phyloP scores from a whole-genome alignment of 208 protist genomes.

The Tetramitus jugosus region DNA sequence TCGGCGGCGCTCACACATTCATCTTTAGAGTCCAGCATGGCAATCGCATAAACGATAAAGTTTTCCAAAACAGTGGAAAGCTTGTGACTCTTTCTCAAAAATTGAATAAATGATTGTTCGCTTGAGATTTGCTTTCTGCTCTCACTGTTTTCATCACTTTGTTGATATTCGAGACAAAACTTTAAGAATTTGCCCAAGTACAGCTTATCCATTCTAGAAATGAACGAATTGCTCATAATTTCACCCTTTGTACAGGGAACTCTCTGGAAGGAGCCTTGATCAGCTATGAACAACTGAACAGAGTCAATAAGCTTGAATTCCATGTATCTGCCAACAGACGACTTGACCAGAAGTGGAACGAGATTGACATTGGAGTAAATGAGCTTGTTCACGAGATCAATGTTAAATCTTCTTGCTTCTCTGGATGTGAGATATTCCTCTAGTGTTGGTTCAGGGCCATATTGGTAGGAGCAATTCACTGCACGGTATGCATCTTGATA shows the following conservation, averaged over 20 bases:
- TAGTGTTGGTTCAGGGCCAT: not conserved
- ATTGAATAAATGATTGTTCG: not conserved
- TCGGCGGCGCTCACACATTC: not conserved
- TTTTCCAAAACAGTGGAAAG: not conserved
- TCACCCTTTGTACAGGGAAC: slow-evolving; percentile 65
- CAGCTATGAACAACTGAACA: not conserved
- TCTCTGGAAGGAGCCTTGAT: not conserved
- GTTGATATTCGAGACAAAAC: slow-evolving; percentile 39
- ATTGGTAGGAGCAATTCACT: not conserved
- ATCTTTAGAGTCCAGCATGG: not conserved
- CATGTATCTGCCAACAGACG: slow-evolving; percentile 37
- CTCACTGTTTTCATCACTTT: not conserved
- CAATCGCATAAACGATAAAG: slow-evolving; percentile 34
- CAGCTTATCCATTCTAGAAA: slow-evolving; percentile 72
- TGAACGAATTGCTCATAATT: slow-evolving; percentile 54
- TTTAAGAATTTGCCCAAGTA: slow-evolving; percentile 79
- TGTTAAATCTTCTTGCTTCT: slow-evolving; percentile 22
- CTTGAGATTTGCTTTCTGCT: not conserved
- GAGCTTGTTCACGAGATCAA: slow-evolving; percentile 32
- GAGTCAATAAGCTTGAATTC: slow-evolving; percentile 43
- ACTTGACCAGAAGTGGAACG: slow-evolving; percentile 36
- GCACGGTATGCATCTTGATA: not conserved
- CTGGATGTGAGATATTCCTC: not conserved
- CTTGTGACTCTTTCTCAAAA: slow-evolving; percentile 7
- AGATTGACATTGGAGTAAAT: slow-evolving; percentile 26